Base-by-base conservation (phyloP, 345 rosid species). In the Isatis tinctoria region DNA sequence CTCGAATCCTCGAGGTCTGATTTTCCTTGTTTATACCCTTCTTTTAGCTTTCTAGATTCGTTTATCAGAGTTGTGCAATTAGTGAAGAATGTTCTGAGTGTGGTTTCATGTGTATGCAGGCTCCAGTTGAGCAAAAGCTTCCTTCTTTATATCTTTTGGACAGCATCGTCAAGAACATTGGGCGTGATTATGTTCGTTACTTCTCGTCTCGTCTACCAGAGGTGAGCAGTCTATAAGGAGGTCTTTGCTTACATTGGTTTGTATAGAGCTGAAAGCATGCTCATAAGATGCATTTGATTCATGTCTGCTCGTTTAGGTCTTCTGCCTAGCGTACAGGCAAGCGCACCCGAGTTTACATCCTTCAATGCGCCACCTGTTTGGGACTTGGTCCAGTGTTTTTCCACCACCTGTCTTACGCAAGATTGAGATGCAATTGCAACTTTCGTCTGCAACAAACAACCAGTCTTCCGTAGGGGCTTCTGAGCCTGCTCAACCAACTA, bases 81-180 rank as follows among this genome's bases (percentile, higher is more conserved):
- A 9, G 3, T 1, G 13, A 9, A 69, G 47, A 18, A 1, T 62
- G 35, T 53, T 18, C n/a, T 59, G 22, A 32, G 16, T 52, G 58
- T 52, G 35, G 10, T 33, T 59, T 65, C 57, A 0, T 78, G 74
- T 35, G 20, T 62, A 28, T 65, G 71, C 89, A 96, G 99, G 99
- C 82, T 39, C 97, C 97, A 32, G 86, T 86, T 20, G 97, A 92
- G 56, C 99, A 88, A 67, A 96, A 92, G 74, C 68, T 96, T 64
- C 98, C 99, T 33, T 92, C 97, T 7, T 73, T 96, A 3, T 96
- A 96, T 82, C 90, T 96, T n/a, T 81, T 96, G 80, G 99, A 96
- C 70, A 92, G 99, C 78, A 85, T 96, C 69, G 99, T 96, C 24
- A 96, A 96, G 77, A 96, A 96, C 69, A 90, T 96, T 72, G 97